A percentile compares a stretch with the other conserved stretches of the same genome.
phyloP scores from a whole-genome alignment of 2,329 filamentous ascomycete genomes.

The Tolypocladium inflatum region DNA sequence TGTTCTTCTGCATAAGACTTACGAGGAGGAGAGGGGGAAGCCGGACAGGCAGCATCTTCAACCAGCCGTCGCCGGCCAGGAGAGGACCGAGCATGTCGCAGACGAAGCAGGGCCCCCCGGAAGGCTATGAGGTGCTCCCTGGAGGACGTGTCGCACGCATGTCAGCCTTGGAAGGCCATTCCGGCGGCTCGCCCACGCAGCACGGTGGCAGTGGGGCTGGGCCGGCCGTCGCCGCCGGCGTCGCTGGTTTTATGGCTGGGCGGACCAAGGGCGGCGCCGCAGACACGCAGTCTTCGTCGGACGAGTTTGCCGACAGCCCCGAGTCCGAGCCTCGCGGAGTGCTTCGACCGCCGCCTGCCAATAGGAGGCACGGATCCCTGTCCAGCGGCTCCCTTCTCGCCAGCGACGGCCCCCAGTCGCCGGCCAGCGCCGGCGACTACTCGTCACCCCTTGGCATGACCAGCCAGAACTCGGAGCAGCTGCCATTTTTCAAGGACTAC shows the following conservation, averaged over 20 bases:
- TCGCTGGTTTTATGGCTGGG: conserved; percentile 34
- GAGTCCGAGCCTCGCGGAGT: conserved; percentile 53
- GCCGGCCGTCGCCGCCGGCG: conserved; percentile 17
- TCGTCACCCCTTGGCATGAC: conserved; percentile 77
- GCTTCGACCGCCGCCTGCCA: conserved; percentile 47
- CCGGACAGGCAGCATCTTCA: conserved; percentile 68
- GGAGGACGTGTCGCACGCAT: conserved; percentile 90
- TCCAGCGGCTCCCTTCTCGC: conserved; percentile 75
- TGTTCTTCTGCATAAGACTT: conserved; percentile 54
- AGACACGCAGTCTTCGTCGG: conserved; percentile 58
- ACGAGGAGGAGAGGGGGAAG: conserved; percentile 45
- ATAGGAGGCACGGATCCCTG: conserved; percentile 75
- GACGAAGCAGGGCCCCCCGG: conserved; percentile 24
- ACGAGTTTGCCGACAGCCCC: conserved; percentile 63
- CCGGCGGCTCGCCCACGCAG: conserved; percentile 49
- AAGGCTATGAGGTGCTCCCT: conserved; percentile 66
- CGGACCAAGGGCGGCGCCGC: conserved; percentile 30
- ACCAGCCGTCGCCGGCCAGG: conserved; percentile 73
- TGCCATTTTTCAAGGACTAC: conserved; percentile 97
- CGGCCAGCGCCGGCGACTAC: conserved; percentile 60
- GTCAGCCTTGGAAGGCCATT: conserved; percentile 79
- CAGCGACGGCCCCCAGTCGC: conserved; percentile 63
- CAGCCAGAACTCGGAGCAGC: conserved; percentile 89
- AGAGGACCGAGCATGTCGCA: conserved; percentile 35
- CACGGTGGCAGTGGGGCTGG: conserved; percentile 26